phyloP scores from a whole-genome alignment of 805 yeast species.

The Ascoidea tarda region DNA sequence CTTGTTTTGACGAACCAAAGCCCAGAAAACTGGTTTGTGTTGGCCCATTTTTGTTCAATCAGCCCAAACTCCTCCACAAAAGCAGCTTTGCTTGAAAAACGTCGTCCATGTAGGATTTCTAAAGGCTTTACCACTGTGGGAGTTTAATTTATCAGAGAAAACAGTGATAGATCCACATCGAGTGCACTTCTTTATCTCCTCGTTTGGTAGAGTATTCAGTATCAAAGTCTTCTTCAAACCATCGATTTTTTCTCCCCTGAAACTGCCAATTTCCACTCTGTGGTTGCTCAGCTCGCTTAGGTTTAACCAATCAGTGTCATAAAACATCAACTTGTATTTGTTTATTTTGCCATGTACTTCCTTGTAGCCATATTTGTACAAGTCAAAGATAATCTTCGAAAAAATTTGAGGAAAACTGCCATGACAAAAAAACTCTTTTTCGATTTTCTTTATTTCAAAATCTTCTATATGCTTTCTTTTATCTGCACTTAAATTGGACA shows the following conservation, averaged over 20 bases:
- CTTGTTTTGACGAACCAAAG: no score
- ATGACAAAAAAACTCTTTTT: not conserved
- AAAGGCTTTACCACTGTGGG: not conserved
- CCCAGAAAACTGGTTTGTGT: no score
- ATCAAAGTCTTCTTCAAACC: no score
- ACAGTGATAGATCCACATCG: not conserved
- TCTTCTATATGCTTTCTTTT: not conserved
- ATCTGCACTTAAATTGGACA: not conserved
- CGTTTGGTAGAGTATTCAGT: no score
- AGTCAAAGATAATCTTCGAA: not conserved
- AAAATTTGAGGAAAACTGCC: not conserved
- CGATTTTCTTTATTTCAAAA: not conserved
- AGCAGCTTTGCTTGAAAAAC: not conserved
- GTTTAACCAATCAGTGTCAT: not conserved
- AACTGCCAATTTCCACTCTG: not conserved
- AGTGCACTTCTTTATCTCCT: not conserved
- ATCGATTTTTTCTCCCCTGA: not conserved
- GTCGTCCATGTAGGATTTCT: not conserved
- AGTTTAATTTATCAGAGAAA: not conserved
- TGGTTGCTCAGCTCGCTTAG: not conserved
- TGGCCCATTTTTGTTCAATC: not conserved
- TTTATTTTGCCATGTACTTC: not conserved
- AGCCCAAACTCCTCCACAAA: not conserved
- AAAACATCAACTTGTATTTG: no score
- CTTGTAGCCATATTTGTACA: not conserved